Base-by-base conservation (phyloP, 768 basidiomycete species). In the Lactarius akahatsu region DNA sequence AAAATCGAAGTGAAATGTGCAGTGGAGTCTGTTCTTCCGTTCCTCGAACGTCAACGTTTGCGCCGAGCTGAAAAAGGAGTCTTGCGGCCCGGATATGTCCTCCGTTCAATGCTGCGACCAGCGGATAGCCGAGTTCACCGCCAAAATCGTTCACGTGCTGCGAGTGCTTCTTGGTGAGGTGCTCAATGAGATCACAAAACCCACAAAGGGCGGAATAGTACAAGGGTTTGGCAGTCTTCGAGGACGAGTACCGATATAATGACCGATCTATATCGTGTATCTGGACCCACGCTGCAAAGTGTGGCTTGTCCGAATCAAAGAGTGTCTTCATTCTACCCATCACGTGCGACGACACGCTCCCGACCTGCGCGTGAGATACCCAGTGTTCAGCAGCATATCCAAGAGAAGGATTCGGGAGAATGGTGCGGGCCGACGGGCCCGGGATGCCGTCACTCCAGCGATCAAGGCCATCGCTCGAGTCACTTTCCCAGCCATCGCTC, bases 161-260 rank as follows among this genome's bases (percentile, higher is more conserved):
- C 26, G 50, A 26, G 50, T 26, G 2, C 6, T 52, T 52, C 50
- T 52, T 23, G 23, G 26, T 3, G 23, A 52, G 50, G 50, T 26
- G 23, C n/a, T 52, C 50, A 7, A 52, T 2, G 4, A 52, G 50
- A 13, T 23, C 23, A 26, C 26, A 7, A 26, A 52, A 15, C 26
- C 50, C 50, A 15, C 23, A 52, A 15, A 52, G 23, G 5, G 50
- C 50, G 11, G 50, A 11, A 52, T 52, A 52, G 26, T 52, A 52
- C 6, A 52, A 26, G 13, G 50, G 50, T 2, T 11, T 16, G 13
- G 50, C 13, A 2, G 11, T 13, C 4, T 23, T 4, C 2, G 4
- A 0, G 45, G 0, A 0, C 10, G 9, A 11, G 47, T 2, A 0
- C 11, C 11, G 8, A n/a, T 32, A 9, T 3, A 0, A 18, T 45